Evolutionary conservation across 2,329 filamentous ascomycete species (phyloP).

Genomic region (Orbilia brochopaga): DNA sequence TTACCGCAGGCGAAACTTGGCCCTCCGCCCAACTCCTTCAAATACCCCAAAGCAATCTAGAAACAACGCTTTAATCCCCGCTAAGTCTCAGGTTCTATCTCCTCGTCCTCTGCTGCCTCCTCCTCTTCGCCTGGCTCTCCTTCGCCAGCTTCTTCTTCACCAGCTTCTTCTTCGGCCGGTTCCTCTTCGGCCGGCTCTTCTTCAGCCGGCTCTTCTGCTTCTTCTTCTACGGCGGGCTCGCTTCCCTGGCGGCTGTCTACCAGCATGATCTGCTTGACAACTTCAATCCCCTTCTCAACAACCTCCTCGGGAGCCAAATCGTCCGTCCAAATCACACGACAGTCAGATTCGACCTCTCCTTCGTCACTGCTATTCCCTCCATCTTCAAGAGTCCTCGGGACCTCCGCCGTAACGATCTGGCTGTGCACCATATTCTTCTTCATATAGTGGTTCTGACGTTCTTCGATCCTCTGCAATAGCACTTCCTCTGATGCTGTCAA

Average conservation of each 20-base stretch:
- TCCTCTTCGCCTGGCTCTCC: no score
- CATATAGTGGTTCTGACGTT: constrained; percentile 44
- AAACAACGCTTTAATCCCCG: not conserved
- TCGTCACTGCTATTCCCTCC: constrained; percentile 1
- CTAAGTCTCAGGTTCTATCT: not conserved
- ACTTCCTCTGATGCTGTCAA: constrained; percentile 44
- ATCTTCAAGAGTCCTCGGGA: constrained; percentile 18
- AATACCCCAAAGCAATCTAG: not conserved
- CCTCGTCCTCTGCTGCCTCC: no score
- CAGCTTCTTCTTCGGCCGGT: not conserved
- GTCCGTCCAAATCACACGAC: constrained; percentile 40
- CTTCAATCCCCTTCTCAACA: constrained; percentile 33
- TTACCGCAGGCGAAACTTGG: not conserved
- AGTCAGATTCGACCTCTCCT: constrained; percentile 26
- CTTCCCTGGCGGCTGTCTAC: constrained; percentile 7
- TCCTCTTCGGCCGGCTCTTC: not conserved
- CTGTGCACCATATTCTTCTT: constrained; percentile 45
- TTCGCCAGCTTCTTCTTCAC: not conserved
- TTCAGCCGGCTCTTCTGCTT: not conserved
- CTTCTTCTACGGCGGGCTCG: not conserved
- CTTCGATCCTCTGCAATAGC: constrained; percentile 35
- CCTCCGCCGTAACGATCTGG: constrained; percentile 44
- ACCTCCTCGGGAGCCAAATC: constrained; percentile 35
- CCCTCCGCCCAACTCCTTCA: not conserved
- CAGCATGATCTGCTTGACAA: constrained; percentile 38